Evolutionary conservation across 192 early-diverging fungal species (phyloP).

Genomic region (Oehlia diaphana): DNA sequence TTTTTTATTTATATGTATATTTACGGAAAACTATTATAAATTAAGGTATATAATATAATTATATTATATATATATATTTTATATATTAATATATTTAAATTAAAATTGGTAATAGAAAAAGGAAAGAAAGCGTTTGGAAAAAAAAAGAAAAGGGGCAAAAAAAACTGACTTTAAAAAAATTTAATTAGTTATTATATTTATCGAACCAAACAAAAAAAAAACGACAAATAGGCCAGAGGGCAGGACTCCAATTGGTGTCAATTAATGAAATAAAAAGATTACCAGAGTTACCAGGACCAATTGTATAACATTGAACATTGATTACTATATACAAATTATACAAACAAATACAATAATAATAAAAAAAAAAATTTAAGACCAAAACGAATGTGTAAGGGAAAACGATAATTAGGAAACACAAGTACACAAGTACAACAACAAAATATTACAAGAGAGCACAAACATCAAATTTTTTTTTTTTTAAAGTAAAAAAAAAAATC

Average conservation of each 20-base stretch:
- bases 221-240: not conserved
- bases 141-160: no score
- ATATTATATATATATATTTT: no score
- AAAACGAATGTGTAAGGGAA: constrained; percentile 12
- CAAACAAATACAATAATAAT: constrained; percentile 3
- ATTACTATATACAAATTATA: constrained; percentile 11
- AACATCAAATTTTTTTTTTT: not conserved
- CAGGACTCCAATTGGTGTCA: not conserved
- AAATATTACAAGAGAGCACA: not conserved
- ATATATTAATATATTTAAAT: no score
- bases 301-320: constrained; percentile 7
- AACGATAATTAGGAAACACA: no score
- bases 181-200: no score
- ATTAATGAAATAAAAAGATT: not conserved
- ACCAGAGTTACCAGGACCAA: constrained; percentile 5
- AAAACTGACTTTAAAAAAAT: no score
- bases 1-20: no score
- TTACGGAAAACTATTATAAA: no score
- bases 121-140: no score
- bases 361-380: not conserved
- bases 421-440: constrained; percentile 3
- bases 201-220: no score
- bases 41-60: no score
- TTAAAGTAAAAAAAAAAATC: not conserved
- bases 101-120: no score